Percentiles rank a stretch among this genome's conserved stretches.
Evolutionary conservation across 306 rosid genomes (phyloP).

Genomic region (Sicyos baderoa): DNA sequence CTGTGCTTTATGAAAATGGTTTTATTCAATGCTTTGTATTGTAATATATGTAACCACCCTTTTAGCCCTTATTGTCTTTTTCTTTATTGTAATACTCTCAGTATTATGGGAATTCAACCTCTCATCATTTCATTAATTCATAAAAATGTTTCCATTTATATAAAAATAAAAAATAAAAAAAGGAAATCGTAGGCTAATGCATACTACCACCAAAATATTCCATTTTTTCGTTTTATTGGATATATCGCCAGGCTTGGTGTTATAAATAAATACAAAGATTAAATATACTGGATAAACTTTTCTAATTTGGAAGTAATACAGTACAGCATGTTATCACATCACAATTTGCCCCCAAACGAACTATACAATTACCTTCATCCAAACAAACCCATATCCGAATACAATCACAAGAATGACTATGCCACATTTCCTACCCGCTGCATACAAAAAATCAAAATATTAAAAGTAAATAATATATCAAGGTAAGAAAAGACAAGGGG

Average conservation of each 20-base stretch:
- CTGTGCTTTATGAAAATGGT: too few relatives aligned
- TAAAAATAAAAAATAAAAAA: too few relatives aligned
- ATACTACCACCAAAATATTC: neutral
- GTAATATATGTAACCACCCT: too few relatives aligned
- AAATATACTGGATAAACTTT: neutral
- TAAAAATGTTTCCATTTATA: too few relatives aligned
- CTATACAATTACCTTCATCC: conserved; percentile 77
- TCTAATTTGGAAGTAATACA: neutral
- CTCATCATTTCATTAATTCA: too few relatives aligned
- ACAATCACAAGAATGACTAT: conserved; percentile 53
- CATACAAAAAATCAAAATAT: neutral
- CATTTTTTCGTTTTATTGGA: neutral
- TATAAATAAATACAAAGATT: too few relatives aligned
- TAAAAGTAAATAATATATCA: neutral
- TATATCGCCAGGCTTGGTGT: neutral
- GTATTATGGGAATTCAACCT: too few relatives aligned
- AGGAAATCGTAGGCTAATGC: neutral
- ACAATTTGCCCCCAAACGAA: neutral
- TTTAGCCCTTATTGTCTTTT: too few relatives aligned
- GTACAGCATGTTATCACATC: neutral
- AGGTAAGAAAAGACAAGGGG: neutral
- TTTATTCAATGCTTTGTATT: too few relatives aligned
- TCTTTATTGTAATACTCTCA: too few relatives aligned
- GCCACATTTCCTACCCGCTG: conserved; percentile 61
- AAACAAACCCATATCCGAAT: conserved; percentile 67